A percentile compares a stretch with the other conserved stretches of the same genome.
phyloP scores from a whole-genome alignment of 2,329 filamentous ascomycete species.

The Phaeoacremonium minimum region DNA sequence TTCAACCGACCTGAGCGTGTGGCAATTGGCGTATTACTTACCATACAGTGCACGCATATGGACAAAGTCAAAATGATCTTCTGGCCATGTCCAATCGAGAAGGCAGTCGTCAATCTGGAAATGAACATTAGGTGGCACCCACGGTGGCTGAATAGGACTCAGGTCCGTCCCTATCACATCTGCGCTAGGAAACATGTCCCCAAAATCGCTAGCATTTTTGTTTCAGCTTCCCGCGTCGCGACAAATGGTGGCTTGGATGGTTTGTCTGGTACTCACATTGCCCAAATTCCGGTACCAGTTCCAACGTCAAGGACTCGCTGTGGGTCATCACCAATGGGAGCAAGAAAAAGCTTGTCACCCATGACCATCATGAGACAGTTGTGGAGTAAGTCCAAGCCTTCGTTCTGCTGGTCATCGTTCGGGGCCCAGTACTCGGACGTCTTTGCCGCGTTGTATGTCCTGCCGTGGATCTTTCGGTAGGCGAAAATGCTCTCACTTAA shows the following conservation, averaged over 20 bases:
- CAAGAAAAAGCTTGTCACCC: constrained; percentile 3
- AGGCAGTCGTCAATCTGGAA: constrained; percentile 7
- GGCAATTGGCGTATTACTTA: neutral
- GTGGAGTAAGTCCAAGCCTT: constrained; percentile 9
- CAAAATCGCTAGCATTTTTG: constrained; percentile 1
- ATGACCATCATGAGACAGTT: constrained; percentile 1
- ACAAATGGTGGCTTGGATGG: no score
- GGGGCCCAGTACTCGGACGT: constrained; percentile 10
- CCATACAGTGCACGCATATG: constrained; percentile 2
- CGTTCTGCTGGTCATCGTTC: constrained; percentile 8
- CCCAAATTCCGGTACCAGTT: constrained; percentile 8
- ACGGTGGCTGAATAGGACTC: constrained; percentile 4
- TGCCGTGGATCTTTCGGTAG: constrained; percentile 10
- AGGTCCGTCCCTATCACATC: constrained; percentile 8
- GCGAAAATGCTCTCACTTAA: constrained; percentile 7
- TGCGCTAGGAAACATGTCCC: constrained; percentile 1
- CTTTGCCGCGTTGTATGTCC: constrained; percentile 7
- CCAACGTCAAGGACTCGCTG: constrained; percentile 6
- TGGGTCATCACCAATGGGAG: constrained; percentile 3
- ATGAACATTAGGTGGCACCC: constrained; percentile 3
- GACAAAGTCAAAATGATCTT: constrained; percentile 6
- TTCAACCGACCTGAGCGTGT: neutral
- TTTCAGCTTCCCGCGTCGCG: neutral
- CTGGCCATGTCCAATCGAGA: constrained; percentile 4
- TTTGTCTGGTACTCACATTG: constrained; percentile 2